phyloP scores from a whole-genome alignment of 306 rosid genomes.

The Begonia peltatifolia region DNA sequence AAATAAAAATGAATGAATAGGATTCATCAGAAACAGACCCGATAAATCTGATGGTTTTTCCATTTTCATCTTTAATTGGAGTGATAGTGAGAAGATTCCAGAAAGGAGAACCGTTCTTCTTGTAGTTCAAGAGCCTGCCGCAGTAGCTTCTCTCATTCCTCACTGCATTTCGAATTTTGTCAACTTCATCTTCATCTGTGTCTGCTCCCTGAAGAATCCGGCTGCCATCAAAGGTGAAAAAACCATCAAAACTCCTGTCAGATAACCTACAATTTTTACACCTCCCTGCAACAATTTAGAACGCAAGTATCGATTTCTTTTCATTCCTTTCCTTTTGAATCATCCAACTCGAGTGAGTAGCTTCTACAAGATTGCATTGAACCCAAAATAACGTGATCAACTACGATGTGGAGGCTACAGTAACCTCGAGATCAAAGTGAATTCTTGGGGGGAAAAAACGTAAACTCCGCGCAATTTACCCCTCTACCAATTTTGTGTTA shows the following conservation, averaged over 20 bases:
- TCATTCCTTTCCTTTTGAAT: too few relatives aligned
- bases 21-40: slow-evolving; percentile 30
- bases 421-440: too few relatives aligned
- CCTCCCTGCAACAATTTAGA: too few relatives aligned
- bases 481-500: too few relatives aligned
- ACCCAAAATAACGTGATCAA: too few relatives aligned
- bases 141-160: slow-evolving; percentile 62
- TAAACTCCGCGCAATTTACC: too few relatives aligned
- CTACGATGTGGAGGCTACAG: too few relatives aligned
- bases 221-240: slow-evolving; percentile 31
- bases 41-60: slow-evolving; percentile 71
- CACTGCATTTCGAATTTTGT: slow-evolving; percentile 63
- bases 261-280: background rate
- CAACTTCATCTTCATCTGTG: slow-evolving; percentile 76
- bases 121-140: slow-evolving; percentile 87
- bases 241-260: background rate
- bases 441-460: too few relatives aligned
- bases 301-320: too few relatives aligned
- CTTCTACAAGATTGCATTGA: too few relatives aligned
- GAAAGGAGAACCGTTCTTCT: slow-evolving; percentile 81
- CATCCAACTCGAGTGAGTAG: too few relatives aligned
- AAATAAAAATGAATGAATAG: too few relatives aligned
- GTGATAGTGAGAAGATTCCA: slow-evolving; percentile 97
- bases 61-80: slow-evolving; percentile 71
- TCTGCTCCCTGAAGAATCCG: slow-evolving; percentile 96